Base-by-base conservation (phyloP, 2,329 filamentous ascomycete species). In the Claviceps lovelessii region DNA sequence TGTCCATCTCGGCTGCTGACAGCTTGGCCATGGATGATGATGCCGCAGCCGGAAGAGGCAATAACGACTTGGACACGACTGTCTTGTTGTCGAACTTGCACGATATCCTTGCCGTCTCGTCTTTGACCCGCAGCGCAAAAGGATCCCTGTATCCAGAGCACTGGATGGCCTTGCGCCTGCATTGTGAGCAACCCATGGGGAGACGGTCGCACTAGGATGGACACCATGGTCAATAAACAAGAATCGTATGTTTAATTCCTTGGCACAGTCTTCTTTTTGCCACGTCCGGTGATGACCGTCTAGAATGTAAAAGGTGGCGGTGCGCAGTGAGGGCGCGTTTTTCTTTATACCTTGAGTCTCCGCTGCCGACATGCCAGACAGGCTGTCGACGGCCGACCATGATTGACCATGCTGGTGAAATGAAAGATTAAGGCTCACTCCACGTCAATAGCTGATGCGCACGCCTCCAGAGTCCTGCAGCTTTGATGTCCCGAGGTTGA, bases 71-170 rank as follows among this genome's bases (percentile, higher is more conserved):
- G 4, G 58, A 54, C 31, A 61, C 52, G n/a, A 61, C 59, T 4
- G 44, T 29, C 15, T 28, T 46, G 15, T 49, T 57, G 23, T 57
- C 51, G 28, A 57, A 56, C 42, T 59, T 64, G 46, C 54, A 55
- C 17, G 59, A 56, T 13, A 63, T 56, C 35, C 58, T 58, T 19
- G 51, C 51, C 5, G 63, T 64, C 58, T 65, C 63, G 51, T 65
- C 62, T 51, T 62, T 56, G 17, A 65, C 50, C 29, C 62, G 61
- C 39, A 65, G 54, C 3, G 58, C 57, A 0, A 54, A 58, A 5
- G 60, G 55, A 58, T 65, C 61, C 45, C 61, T 58, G 49, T 65
- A 65, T 29, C 63, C 63, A 2, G 58, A 56, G 31, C 63, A 65
- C 6, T 42, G 23, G 31, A 62, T 59, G 23, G 59, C 57, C 51